These are phyloP conservation scores for Biscutella laevigata DNA, from an alignment of 441 rosid genomes.

Conservation along the genomic window DNA sequence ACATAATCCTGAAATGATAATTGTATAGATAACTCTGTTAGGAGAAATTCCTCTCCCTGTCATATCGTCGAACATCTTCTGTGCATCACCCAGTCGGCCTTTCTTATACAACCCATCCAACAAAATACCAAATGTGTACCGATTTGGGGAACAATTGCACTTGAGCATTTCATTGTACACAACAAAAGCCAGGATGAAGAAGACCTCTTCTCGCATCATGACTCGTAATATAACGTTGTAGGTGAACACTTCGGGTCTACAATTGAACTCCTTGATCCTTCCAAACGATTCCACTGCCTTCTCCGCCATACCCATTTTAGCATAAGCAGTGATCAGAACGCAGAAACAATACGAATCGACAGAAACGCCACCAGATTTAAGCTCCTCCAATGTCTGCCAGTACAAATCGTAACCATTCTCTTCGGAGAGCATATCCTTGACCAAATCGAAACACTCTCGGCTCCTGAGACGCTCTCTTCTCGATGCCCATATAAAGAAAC, in stretches of 20 bases:
- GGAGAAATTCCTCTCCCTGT: conserved; percentile 41
- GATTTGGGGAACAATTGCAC: conserved; percentile 44
- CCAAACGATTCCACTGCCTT: conserved; percentile 66
- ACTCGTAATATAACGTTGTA: conserved; percentile 46
- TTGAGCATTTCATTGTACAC: conserved; percentile 61
- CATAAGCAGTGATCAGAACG: conserved; percentile 51
- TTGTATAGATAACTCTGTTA: conserved; percentile 36
- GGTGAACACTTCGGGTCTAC: conserved; percentile 54
- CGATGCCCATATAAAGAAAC: conserved; percentile 72
- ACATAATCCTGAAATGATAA: conserved; percentile 59
- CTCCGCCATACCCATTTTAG: conserved; percentile 41
- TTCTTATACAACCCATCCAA: conserved; percentile 48
- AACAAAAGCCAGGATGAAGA: conserved; percentile 45
- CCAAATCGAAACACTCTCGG: conserved; percentile 22
- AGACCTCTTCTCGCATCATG: conserved; percentile 33
- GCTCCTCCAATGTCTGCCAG: conserved; percentile 54
- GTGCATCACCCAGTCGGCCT: conserved; percentile 45
- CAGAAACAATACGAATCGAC: conserved; percentile 41
- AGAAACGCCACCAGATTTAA: conserved; percentile 26
- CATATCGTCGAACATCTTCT: conserved; percentile 75
- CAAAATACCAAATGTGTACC: conserved; percentile 47
- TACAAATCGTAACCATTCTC: conserved; percentile 45
- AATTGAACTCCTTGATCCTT: conserved; percentile 55
- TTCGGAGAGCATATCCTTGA: conserved; percentile 37
- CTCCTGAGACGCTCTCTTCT: conserved; percentile 41